phyloP scores from a whole-genome alignment of 331 rosid genomes.

The Prunus yedoensis region DNA sequence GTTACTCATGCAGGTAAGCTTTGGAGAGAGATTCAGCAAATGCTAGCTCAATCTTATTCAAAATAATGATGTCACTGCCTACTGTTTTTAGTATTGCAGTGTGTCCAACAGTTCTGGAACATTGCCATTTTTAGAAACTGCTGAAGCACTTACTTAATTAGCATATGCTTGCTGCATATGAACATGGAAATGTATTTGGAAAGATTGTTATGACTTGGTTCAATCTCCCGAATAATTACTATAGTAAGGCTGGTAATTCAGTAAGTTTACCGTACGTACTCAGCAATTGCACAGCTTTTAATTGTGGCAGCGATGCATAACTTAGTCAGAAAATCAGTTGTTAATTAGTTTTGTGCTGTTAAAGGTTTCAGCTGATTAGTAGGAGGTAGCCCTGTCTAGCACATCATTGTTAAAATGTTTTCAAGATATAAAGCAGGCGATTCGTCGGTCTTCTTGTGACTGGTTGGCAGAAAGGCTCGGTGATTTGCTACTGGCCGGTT shows the following conservation, averaged over 20 bases:
- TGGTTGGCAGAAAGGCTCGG: too few relatives aligned
- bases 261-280: not conserved
- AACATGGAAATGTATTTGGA: not conserved
- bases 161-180: not conserved
- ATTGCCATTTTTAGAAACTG: not conserved
- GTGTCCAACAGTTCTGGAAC: conserved; percentile 1
- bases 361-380: too few relatives aligned
- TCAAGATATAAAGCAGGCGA: too few relatives aligned
- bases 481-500: too few relatives aligned
- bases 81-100: not conserved
- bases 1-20: conserved; percentile 3
- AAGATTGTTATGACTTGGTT: not conserved
- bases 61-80: conserved; percentile 7
- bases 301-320: not conserved
- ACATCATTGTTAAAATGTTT: too few relatives aligned
- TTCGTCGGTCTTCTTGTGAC: too few relatives aligned
- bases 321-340: not conserved
- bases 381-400: too few relatives aligned
- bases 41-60: not conserved
- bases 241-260: not conserved
- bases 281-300: not conserved
- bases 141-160: not conserved
- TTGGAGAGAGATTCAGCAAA: not conserved
- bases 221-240: not conserved
- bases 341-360: too few relatives aligned